These are phyloP conservation scores for Trichoderma arundinaceum DNA, from an alignment of 2,329 filamentous ascomycete species.

Conservation along the genomic window DNA sequence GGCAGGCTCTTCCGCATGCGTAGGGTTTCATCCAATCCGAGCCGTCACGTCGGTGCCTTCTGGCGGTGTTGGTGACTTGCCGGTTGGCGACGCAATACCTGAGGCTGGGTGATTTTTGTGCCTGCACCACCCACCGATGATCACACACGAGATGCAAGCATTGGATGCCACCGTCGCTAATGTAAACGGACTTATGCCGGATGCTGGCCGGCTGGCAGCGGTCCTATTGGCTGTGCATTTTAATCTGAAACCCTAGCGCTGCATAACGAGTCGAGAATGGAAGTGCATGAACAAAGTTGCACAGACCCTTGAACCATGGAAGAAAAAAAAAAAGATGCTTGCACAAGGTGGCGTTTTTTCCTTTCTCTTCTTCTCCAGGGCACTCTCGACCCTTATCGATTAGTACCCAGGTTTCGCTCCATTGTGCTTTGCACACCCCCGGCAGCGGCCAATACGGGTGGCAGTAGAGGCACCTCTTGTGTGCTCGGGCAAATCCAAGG, in stretches of 20 bases:
- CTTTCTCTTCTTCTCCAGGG: background rate
- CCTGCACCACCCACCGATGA: slow-evolving; percentile 20
- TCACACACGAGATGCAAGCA: slow-evolving; percentile 24
- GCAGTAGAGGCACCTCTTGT: too few species aligned
- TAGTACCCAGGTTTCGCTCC: background rate
- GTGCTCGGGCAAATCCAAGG: slow-evolving; percentile 15
- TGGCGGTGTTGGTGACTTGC: slow-evolving; percentile 4
- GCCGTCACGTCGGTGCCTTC: slow-evolving; percentile 13
- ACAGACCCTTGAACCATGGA: slow-evolving; percentile 14
- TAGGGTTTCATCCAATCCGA: slow-evolving; percentile 25
- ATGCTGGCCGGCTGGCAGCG: slow-evolving; percentile 36
- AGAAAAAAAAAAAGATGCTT: too few species aligned
- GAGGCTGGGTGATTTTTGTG: slow-evolving; percentile 1
- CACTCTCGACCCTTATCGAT: slow-evolving; percentile 20
- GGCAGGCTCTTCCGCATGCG: slow-evolving; percentile 24
- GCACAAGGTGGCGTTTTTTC: slow-evolving; percentile 18
- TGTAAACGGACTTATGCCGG: slow-evolving; percentile 32
- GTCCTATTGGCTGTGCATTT: slow-evolving; percentile 41
- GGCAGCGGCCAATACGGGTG: slow-evolving; percentile 3
- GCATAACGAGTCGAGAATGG: slow-evolving; percentile 39
- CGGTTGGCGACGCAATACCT: background rate
- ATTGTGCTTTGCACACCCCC: background rate
- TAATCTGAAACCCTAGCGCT: slow-evolving; percentile 47
- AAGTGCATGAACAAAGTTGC: slow-evolving; percentile 32
- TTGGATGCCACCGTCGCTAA: slow-evolving; percentile 32